phyloP scores from a whole-genome alignment of 495 filamentous ascomycete species.

The Extremus antarcticus region DNA sequence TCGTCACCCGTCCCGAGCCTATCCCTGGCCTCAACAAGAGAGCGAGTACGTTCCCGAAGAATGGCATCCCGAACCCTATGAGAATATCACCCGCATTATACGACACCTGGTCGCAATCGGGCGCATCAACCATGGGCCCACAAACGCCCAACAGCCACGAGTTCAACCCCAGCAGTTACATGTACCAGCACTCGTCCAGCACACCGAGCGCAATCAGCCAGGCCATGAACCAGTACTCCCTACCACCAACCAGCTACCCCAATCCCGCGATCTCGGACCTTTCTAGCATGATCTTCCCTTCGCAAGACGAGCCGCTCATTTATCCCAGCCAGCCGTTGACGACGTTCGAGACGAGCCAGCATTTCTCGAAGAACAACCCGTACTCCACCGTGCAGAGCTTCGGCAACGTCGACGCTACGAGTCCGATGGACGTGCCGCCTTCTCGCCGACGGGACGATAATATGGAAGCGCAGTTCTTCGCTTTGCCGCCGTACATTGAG shows the following conservation, averaged over 20 bases:
- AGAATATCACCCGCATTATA: not conserved
- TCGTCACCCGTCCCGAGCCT: slow-evolving; percentile 22
- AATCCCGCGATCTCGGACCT: slow-evolving; percentile 56
- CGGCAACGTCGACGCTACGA: not conserved
- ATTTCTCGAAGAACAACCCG: slow-evolving; percentile 20
- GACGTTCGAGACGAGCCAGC: slow-evolving; percentile 43
- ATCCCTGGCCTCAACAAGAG: slow-evolving; percentile 28
- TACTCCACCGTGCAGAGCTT: not conserved
- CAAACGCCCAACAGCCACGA: slow-evolving; percentile 7
- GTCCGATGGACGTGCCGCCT: not conserved
- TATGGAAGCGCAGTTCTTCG: slow-evolving; percentile 45
- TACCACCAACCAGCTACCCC: slow-evolving; percentile 21
- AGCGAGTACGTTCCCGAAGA: slow-evolving; percentile 39
- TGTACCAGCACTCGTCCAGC: not conserved
- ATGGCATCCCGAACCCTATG: not conserved
- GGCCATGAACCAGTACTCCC: slow-evolving; percentile 11
- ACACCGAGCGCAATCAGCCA: slow-evolving; percentile 12
- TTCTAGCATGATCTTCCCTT: slow-evolving; percentile 85
- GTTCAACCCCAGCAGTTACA: not conserved
- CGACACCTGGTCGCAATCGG: slow-evolving; percentile 12
- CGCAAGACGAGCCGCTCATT: slow-evolving; percentile 65
- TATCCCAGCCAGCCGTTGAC: slow-evolving; percentile 80
- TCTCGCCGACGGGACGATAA: slow-evolving; percentile 27
- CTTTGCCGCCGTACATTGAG: slow-evolving; percentile 44
- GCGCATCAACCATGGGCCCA: slow-evolving; percentile 7